Evolutionary conservation across 768 basidiomycete genomes (phyloP).

Genomic region (Imleria badia): DNA sequence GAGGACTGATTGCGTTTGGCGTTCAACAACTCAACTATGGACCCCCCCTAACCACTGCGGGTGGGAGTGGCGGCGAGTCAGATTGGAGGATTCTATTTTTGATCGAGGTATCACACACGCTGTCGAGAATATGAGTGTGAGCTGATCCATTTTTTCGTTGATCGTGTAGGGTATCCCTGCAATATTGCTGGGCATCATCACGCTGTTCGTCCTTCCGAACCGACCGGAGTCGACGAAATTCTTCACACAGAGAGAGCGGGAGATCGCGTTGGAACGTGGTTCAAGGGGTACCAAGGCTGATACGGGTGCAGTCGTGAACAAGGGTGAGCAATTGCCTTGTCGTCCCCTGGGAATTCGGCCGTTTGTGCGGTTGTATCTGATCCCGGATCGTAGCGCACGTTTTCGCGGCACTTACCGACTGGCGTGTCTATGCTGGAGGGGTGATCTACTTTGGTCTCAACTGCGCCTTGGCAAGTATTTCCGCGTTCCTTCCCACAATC

Average conservation of each 20-base stretch:
- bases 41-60: conserved; percentile 18
- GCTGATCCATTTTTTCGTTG: not conserved
- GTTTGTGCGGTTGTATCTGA: not conserved
- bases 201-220: conserved; percentile 59
- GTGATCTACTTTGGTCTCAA: conserved; percentile 80
- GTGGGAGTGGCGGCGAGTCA: conserved; percentile 30
- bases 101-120: conserved; percentile 51
- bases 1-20: conserved; percentile 81
- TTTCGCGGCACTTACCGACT: conserved; percentile 62
- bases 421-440: conserved; percentile 67
- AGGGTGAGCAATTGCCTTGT: conserved; percentile 38
- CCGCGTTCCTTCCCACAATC: conserved; percentile 83
- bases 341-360: not conserved
- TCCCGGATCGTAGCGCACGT: conserved; percentile 51
- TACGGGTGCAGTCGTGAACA: conserved; percentile 60
- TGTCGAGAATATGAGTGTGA: not conserved
- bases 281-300: conserved; percentile 68
- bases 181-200: conserved; percentile 58
- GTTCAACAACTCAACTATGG: conserved; percentile 62
- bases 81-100: conserved; percentile 56
- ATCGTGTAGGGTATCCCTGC: conserved; percentile 60
- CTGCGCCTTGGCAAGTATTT: conserved; percentile 73
- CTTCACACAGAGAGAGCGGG: conserved; percentile 50
- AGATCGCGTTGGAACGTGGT: conserved; percentile 65
- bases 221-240: conserved; percentile 68